phyloP scores from a whole-genome alignment of 2,329 filamentous ascomycete species.

The Fonsecaea nubica region DNA sequence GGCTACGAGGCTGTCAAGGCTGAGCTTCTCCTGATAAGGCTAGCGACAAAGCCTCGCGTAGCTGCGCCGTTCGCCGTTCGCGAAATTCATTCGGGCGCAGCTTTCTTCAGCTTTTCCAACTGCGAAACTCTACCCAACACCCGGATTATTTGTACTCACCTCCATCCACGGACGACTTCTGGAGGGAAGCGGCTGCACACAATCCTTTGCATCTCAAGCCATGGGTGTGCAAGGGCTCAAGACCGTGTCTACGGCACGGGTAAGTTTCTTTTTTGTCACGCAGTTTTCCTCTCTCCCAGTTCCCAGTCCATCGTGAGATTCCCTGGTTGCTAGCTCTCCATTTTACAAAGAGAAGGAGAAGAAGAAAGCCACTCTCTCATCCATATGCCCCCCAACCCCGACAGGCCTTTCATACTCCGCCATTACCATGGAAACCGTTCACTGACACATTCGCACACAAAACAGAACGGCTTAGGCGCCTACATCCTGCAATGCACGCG shows the following conservation, averaged over 20 bases:
- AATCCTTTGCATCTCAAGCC: neutral
- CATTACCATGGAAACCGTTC: neutral
- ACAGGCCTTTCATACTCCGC: neutral
- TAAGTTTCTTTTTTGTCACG: constrained; percentile 45
- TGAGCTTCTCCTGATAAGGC: neutral
- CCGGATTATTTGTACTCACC: neutral
- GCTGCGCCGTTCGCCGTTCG: neutral
- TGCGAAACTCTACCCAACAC: neutral
- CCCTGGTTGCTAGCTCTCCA: too few relatives aligned
- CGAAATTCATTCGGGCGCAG: neutral
- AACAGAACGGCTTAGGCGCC: constrained; percentile 90
- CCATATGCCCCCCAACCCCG: neutral
- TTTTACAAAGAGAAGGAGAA: too few relatives aligned
- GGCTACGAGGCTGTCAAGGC: neutral
- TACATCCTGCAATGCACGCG: constrained; percentile 98
- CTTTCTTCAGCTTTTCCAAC: neutral
- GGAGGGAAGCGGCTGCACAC: too few relatives aligned
- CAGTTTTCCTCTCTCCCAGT: neutral
- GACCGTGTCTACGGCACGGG: constrained; percentile 63
- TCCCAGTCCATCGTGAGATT: too few relatives aligned
- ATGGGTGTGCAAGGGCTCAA: constrained; percentile 59
- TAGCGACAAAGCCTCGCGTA: constrained; percentile 1
- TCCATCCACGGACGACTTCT: neutral
- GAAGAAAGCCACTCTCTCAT: too few relatives aligned
- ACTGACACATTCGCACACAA: neutral